Base-by-base conservation (phyloP, 106 monocot genomes). In the Allium fistulosum region DNA sequence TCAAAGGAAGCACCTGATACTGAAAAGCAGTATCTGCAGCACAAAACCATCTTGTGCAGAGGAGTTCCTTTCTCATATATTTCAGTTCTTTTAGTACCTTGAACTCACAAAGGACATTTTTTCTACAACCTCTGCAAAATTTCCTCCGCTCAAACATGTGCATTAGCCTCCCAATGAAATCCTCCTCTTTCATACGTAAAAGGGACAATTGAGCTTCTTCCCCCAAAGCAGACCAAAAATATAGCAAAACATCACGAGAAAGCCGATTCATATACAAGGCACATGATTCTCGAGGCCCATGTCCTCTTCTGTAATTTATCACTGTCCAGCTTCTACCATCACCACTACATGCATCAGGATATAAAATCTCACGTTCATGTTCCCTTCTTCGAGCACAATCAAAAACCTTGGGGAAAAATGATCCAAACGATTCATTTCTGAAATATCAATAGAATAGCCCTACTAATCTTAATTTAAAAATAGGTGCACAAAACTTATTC, bases 311-410 rank as follows among this genome's bases (percentile, higher is more conserved):
- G 77, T 88, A 96, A 70, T 69, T 86, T 59, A 80, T 75, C 67
- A 88, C 88, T 72, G 92, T 96, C 96, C 96, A 96, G 2, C 96
- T 88, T 62, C 96, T 81, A 46, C 88, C 96, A 72, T 82, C 88
- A 11, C 88, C 96, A 63, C 96, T 92, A 84, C 96, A 96, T 7
- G 96, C 96, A 79, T 96, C 92, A 86, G 96, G 96, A 69, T 92
- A 96, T 27, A 92, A 77, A 78, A 92, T 62, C 68, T 96, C 96
- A 10, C 96, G 77, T 45, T 96, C 96, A 68, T 75, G 83, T 69
- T 96, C 96, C 70, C 96, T 92, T 65, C 78, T 78, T 18, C 84
- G 74, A 58, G 96, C 92, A 80, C 82, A 84, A 59, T 88, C 82
- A 79, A 96, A 96, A 69, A 96, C 92, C 96, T 95, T 37, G 37